phyloP scores from a whole-genome alignment of 441 rosid species.

The Mallotus repandus region DNA sequence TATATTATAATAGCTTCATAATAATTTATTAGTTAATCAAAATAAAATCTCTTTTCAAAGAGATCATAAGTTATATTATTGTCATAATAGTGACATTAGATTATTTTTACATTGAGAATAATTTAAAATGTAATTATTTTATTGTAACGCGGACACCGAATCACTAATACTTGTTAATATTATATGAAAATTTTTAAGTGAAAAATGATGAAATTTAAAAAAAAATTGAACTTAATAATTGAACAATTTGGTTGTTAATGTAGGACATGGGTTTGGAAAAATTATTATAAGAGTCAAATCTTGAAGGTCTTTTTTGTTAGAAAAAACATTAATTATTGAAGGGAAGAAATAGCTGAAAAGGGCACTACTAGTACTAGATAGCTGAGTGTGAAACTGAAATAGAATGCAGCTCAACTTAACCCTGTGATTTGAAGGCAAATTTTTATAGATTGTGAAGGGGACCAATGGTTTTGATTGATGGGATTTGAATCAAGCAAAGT shows the following conservation, averaged over 20 bases:
- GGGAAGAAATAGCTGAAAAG: background rate
- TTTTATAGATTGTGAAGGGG: background rate
- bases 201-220: background rate
- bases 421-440: constrained; percentile 11
- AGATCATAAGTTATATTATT: no score
- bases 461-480: constrained; percentile 19
- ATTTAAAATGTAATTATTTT: no score
- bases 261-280: constrained; percentile 13
- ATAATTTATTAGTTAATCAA: no score
- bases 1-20: no score
- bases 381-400: background rate
- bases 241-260: background rate
- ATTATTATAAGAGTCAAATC: constrained; percentile 14
- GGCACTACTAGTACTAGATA: background rate
- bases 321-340: background rate
- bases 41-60: no score
- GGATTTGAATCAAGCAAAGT: constrained; percentile 12
- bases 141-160: no score
- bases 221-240: background rate
- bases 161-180: no score
- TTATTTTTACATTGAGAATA: no score
- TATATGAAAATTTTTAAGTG: background rate
- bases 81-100: no score
- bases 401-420: background rate
- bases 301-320: no score